phyloP scores from a whole-genome alignment of 345 rosid genomes.

The Rhodamnia rubescens region DNA sequence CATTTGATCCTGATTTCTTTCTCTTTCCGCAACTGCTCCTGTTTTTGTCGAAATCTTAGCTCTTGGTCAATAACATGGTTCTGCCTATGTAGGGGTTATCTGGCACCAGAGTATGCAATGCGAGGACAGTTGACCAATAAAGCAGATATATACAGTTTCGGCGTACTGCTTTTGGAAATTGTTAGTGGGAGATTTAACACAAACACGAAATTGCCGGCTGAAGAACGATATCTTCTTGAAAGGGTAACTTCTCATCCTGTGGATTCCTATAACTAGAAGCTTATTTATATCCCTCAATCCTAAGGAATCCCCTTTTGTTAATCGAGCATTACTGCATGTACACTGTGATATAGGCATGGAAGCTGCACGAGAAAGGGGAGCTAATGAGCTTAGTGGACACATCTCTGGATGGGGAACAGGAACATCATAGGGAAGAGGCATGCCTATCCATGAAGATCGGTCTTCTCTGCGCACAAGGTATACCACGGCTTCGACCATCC shows the following conservation, averaged over 20 bases:
- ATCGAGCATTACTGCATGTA: background rate
- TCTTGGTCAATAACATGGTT: background rate
- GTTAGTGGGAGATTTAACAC: conserved; percentile 52
- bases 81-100: conserved; percentile 38
- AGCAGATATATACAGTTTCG: conserved; percentile 69
- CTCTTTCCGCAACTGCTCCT: background rate
- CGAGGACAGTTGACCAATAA: conserved; percentile 58
- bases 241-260: conserved; percentile 19
- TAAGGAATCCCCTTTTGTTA: background rate
- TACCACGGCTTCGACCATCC: conserved; percentile 40
- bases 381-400: conserved; percentile 26
- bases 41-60: background rate
- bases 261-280: background rate
- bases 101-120: conserved; percentile 72
- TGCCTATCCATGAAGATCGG: conserved; percentile 35
- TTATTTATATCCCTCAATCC: background rate
- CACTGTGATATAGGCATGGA: conserved; percentile 31
- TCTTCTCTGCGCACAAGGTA: conserved; percentile 52
- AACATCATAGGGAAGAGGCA: conserved; percentile 32
- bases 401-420: conserved; percentile 20
- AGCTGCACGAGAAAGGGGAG: conserved; percentile 16
- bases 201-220: conserved; percentile 22
- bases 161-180: conserved; percentile 60
- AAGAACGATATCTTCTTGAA: conserved; percentile 53
- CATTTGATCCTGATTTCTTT: background rate